Percentiles rank a stretch among this genome's conserved stretches.
Conservation (phyloP, 1,139 yeast genomes). For the Magnusiomyces clavatus region DNA sequence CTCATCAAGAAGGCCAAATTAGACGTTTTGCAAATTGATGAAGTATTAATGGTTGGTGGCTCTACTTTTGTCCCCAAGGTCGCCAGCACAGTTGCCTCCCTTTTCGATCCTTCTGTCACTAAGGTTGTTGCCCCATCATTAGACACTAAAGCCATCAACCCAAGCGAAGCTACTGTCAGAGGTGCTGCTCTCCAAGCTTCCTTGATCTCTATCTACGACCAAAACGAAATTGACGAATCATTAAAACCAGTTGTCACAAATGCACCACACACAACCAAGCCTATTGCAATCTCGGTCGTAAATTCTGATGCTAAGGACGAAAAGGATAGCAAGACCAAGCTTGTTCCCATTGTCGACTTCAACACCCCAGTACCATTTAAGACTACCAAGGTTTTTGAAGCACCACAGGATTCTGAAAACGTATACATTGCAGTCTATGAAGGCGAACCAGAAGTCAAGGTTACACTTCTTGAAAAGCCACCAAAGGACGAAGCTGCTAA, state of each 20-base stretch:
- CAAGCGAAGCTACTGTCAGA: conserved; percentile 83
- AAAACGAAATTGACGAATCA: conserved; percentile 78
- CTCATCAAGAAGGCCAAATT: conserved; percentile 76
- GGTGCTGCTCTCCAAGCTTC: conserved; percentile 98
- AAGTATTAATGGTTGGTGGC: conserved; percentile 91
- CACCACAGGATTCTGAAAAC: conserved; percentile 43
- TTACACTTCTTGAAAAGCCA: conserved; percentile 64
- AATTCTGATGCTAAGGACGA: conserved; percentile 41
- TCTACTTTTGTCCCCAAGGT: conserved; percentile 87
- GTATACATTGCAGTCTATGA: conserved; percentile 71
- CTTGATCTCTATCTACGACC: conserved; percentile 74
- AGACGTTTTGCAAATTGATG: conserved; percentile 81
- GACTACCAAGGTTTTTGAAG: conserved; percentile 59
- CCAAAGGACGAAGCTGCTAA: conserved; percentile 38
- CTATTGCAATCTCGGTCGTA: conserved; percentile 78
- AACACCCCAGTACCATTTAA: conserved; percentile 93
- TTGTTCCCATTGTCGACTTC: conserved; percentile 65
- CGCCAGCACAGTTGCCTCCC: conserved; percentile 59
- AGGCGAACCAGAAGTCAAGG: conserved; percentile 74
- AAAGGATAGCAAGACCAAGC: conserved; percentile 22
- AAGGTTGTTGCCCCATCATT: conserved; percentile 67
- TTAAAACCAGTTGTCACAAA: conserved; percentile 78
- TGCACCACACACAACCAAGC: conserved; percentile 78
- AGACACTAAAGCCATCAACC: conserved; percentile 72
- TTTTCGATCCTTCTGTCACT: conserved; percentile 75